Evolutionary conservation across 352 stramenopile species (phyloP).

Genomic region (Globisporangium paroecandrum): DNA sequence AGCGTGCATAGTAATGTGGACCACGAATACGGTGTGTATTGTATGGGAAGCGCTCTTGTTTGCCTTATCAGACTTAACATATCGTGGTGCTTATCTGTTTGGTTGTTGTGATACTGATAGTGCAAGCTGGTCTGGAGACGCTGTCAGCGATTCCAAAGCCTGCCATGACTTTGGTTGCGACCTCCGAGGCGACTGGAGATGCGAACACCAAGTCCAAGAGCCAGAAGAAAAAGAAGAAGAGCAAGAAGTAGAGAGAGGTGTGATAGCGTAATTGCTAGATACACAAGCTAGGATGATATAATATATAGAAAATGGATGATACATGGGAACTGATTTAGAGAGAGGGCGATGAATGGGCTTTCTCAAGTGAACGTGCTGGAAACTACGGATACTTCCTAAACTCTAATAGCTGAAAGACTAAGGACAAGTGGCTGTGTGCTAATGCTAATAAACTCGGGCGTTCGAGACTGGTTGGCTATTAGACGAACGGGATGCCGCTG

Average conservation of each 20-base stretch:
- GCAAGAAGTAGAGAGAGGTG: slow-evolving; percentile 22
- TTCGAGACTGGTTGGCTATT: background rate
- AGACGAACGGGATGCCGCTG: slow-evolving; percentile 93
- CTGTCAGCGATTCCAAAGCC: slow-evolving; percentile 23
- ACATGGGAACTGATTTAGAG: background rate
- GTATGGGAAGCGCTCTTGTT: background rate
- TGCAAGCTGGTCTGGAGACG: slow-evolving; percentile 39
- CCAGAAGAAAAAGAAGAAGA: slow-evolving; percentile 52
- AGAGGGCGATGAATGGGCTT: background rate
- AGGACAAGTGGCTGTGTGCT: background rate
- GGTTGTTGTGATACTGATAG: slow-evolving; percentile 26
- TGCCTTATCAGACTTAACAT: background rate
- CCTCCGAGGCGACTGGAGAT: slow-evolving; percentile 2
- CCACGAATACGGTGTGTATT: slow-evolving; percentile 40
- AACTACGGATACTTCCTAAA: slow-evolving; percentile 2
- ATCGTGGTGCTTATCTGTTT: background rate
- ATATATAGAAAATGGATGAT: slow-evolving; percentile 11
- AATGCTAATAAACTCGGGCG: background rate
- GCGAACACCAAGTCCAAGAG: slow-evolving; percentile 17
- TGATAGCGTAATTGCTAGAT: background rate
- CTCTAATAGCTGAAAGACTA: slow-evolving; percentile 5
- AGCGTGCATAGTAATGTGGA: slow-evolving; percentile 43
- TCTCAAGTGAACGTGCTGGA: background rate
- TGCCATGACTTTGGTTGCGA: background rate
- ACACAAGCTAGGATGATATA: background rate